phyloP scores from a whole-genome alignment of 31 red algal genomes.

The Odonthalia washingtoniensis region DNA sequence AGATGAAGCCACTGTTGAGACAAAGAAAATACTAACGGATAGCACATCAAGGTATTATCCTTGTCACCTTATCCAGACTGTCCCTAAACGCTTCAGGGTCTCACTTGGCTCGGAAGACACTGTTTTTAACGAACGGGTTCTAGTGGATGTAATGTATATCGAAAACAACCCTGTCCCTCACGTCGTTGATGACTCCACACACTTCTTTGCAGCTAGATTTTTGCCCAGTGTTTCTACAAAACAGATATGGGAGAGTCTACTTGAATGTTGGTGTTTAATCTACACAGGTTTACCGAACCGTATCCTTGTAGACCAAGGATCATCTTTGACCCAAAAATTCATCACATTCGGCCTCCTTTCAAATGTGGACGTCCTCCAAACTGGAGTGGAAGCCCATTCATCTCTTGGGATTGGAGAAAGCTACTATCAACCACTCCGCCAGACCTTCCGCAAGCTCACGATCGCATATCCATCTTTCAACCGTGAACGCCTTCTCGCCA shows the following conservation, averaged over 20 bases:
- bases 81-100: background rate
- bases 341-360: background rate
- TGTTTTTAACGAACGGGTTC: too few relatives aligned
- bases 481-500: background rate
- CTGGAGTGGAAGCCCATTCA: conserved; percentile 31
- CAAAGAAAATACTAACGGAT: too few relatives aligned
- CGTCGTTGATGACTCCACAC: too few relatives aligned
- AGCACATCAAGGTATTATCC: too few relatives aligned
- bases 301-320: conserved; percentile 51
- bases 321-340: conserved; percentile 1
- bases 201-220: too few relatives aligned
- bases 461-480: background rate
- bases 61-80: background rate
- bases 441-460: conserved; percentile 20
- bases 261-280: conserved; percentile 19
- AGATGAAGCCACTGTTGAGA: too few relatives aligned
- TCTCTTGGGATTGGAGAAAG: too few relatives aligned
- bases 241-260: too few relatives aligned
- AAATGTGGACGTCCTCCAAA: conserved; percentile 18
- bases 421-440: conserved; percentile 40
- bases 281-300: conserved; percentile 46
- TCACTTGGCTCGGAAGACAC: background rate
- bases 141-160: too few relatives aligned
- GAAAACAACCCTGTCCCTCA: too few relatives aligned
- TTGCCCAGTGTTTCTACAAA: too few relatives aligned